phyloP scores from a whole-genome alignment of 1,139 yeast species.

The Suzukiozyma palmioleophila region DNA sequence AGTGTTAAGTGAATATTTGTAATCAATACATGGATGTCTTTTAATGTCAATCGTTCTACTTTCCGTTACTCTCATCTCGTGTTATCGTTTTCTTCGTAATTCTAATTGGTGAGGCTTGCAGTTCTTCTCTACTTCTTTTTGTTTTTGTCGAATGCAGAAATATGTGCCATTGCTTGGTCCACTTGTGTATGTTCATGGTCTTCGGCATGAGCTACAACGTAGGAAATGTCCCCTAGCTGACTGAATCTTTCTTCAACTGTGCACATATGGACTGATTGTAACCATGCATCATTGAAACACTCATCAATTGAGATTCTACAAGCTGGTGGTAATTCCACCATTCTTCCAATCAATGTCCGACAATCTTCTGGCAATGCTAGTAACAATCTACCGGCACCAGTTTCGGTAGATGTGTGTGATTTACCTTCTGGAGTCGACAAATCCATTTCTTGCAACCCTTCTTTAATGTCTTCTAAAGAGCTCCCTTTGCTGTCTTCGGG shows the following conservation, averaged over 20 bases:
- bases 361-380: conserved; percentile 69
- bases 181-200: conserved; percentile 85
- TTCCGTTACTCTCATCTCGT: background rate
- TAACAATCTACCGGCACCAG: conserved; percentile 67
- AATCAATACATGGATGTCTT: no score
- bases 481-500: conserved; percentile 23
- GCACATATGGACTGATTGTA: conserved; percentile 62
- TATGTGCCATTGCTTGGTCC: conserved; percentile 91
- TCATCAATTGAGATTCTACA: conserved; percentile 83
- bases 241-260: conserved; percentile 42
- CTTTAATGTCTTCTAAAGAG: conserved; percentile 30
- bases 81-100: background rate
- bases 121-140: conserved; percentile 52
- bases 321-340: conserved; percentile 83
- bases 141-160: conserved; percentile 83
- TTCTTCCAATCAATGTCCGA: conserved; percentile 59
- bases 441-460: conserved; percentile 20
- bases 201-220: conserved; percentile 35
- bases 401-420: conserved; percentile 52
- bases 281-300: conserved; percentile 77
- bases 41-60: background rate
- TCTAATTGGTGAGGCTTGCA: background rate
- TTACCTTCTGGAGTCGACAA: conserved; percentile 21
- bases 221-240: conserved; percentile 27
- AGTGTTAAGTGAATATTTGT: no score